Evolutionary conservation across 139 green algal genomes (phyloP), one percentile per base, ranked within the genome.

Genomic region (Desmodesmus armatus): DNA sequence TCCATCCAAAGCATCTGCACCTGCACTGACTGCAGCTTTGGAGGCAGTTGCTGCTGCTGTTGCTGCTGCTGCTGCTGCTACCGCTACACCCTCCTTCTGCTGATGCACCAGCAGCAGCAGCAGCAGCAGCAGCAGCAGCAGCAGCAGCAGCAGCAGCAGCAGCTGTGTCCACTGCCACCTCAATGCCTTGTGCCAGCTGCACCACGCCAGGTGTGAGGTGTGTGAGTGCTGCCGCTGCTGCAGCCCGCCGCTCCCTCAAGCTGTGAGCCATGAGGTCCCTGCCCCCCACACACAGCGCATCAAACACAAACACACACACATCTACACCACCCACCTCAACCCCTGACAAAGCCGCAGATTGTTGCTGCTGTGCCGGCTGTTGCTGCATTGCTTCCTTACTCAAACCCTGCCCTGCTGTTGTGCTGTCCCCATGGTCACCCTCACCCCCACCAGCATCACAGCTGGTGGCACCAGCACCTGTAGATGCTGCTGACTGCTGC

Each of bases 281-380:
- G 5, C 95, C 95, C 39, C 96, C 88, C n/a, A 91, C 67, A 27
- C 83, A 91, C 58, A 99, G 87, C 51, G 96, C 39, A 88, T 99
- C 96, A 86, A 99, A 99, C 37, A 92, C 91, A 85, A 97, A 98
- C 21, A 98, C 88, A 78, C 94, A 97, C 62, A 98, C 93, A 3
- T 89, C 74, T 25, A 96, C 88, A n/a, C 43, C 85, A 27, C 91
- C 81, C 71, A 9, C 63, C n/a, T n/a, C n/a, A n/a, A n/a, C n/a
- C n/a, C n/a, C n/a, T n/a, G n/a, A n/a, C n/a, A n/a, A n/a, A n/a
- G n/a, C n/a, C 51, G 29, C 53, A 31, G 62, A 25, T 44, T 70
- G 80, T 5, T 49, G 65, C 53, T 69, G 79, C 19, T 17, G 58
- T 39, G 47, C 41, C 63, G 29, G 78, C 25, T 37, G 71, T 37